Conservation (phyloP, 2,329 filamentous ascomycete genomes). For the Fusarium subtropicale region DNA sequence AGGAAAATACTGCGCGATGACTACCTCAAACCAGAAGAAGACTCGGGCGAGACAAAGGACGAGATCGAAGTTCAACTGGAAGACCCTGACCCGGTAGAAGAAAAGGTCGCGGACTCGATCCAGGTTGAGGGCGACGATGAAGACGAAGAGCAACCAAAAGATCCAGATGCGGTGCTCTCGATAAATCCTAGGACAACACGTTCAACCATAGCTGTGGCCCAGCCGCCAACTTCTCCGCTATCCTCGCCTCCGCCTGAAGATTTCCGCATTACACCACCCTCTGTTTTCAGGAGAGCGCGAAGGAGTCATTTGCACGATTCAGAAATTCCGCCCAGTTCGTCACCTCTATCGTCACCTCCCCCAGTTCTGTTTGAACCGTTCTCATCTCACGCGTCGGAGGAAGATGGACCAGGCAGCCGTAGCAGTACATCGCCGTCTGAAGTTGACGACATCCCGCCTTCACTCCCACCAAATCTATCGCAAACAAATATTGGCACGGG, state of each 20-base stretch:
- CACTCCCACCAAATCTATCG: slow-evolving; percentile 55
- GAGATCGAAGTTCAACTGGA: slow-evolving; percentile 43
- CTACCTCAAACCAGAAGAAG: slow-evolving; percentile 22
- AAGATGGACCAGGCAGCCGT: slow-evolving; percentile 51
- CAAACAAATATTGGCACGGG: slow-evolving; percentile 51
- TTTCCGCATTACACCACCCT: slow-evolving; percentile 44
- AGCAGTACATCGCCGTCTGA: slow-evolving; percentile 59
- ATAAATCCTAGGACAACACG: slow-evolving; percentile 38
- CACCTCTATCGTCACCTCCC: slow-evolving; percentile 69
- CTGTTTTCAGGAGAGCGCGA: slow-evolving; percentile 40
- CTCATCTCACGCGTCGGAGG: slow-evolving; percentile 53
- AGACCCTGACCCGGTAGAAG: slow-evolving; percentile 22
- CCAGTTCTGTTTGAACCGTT: slow-evolving; percentile 65
- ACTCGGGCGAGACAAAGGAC: slow-evolving; percentile 31
- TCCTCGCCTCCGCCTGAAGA: slow-evolving; percentile 54
- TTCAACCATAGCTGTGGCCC: slow-evolving; percentile 36
- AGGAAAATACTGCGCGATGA: slow-evolving; percentile 49
- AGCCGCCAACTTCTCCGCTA: slow-evolving; percentile 52
- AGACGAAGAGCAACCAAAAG: slow-evolving; percentile 25
- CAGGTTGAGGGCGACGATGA: slow-evolving; percentile 31
- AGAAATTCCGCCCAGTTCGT: slow-evolving; percentile 56
- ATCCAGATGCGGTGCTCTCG: slow-evolving; percentile 15
- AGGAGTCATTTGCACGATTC: slow-evolving; percentile 41
- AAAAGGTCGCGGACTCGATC: slow-evolving; percentile 38
- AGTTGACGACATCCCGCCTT: slow-evolving; percentile 58